phyloP scores from a whole-genome alignment of 179 eudicot species.

The Beta corolliflora region DNA sequence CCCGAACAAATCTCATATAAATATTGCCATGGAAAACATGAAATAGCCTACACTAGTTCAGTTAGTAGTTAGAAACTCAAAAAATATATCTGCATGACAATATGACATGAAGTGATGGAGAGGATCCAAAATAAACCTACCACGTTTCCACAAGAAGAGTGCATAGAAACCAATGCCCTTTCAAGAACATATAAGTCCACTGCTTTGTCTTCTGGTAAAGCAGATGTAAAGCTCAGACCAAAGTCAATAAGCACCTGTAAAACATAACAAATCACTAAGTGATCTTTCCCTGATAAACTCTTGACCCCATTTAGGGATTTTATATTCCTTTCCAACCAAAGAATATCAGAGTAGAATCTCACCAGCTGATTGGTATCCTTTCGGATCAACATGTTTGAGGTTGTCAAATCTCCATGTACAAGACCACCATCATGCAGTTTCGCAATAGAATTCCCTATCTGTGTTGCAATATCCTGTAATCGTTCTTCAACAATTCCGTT shows the following conservation, averaged over 20 bases:
- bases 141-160: slow-evolving; percentile 97
- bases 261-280: slow-evolving; percentile 21
- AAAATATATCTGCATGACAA: not conserved
- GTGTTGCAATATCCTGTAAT: slow-evolving; percentile 74
- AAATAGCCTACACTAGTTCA: not conserved
- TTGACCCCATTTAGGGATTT: not conserved
- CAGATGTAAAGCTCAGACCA: slow-evolving; percentile 86
- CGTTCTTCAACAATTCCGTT: slow-evolving; percentile 61
- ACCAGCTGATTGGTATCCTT: slow-evolving; percentile 77
- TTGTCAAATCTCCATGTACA: slow-evolving; percentile 90
- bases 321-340: not conserved
- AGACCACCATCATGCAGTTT: slow-evolving; percentile 93
- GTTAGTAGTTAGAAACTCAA: not conserved
- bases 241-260: slow-evolving; percentile 86
- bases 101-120: not conserved
- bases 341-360: slow-evolving; percentile 21
- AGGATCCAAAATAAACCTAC: slow-evolving; percentile 42
- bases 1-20: not conserved
- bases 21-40: not conserved
- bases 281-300: not conserved
- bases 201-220: slow-evolving; percentile 96
- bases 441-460: slow-evolving; percentile 81
- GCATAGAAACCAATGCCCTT: slow-evolving; percentile 93
- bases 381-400: slow-evolving; percentile 83
- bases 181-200: slow-evolving; percentile 93